A percentile compares a stretch with the other conserved stretches of the same genome.
Conservation (phyloP, 192 early-diverging fungal genomes). For the Mortierella alpina region DNA sequence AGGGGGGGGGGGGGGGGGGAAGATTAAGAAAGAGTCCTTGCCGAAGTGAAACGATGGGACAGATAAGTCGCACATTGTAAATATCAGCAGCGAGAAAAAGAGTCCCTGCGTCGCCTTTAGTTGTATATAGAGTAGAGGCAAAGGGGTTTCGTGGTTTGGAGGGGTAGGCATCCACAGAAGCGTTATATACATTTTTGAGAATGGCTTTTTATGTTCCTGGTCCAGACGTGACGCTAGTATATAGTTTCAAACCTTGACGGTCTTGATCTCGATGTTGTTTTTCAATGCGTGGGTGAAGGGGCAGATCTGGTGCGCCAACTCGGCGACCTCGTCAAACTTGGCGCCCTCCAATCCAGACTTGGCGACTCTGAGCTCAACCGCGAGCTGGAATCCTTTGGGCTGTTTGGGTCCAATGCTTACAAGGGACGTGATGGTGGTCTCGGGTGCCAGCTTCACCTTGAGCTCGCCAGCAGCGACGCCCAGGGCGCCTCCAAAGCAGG, state of each 20-base stretch:
- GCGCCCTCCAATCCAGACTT: conserved; percentile 60
- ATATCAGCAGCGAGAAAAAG: too few relatives aligned
- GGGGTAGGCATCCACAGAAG: too few relatives aligned
- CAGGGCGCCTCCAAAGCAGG: conserved; percentile 71
- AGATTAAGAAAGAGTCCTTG: too few relatives aligned
- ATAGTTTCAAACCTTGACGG: conserved; percentile 49
- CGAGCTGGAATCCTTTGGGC: conserved; percentile 60
- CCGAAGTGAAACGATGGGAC: too few relatives aligned
- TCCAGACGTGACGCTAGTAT: background rate
- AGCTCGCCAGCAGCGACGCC: conserved; percentile 59
- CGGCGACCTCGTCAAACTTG: conserved; percentile 56
- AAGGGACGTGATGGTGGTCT: conserved; percentile 57
- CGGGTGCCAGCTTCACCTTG: conserved; percentile 56
- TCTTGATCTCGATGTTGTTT: conserved; percentile 66
- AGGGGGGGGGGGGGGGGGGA: too few relatives aligned
- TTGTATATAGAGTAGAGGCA: too few relatives aligned
- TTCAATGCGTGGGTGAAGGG: conserved; percentile 65
- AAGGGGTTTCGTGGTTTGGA: too few relatives aligned
- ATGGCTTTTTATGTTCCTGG: background rate
- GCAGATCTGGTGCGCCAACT: conserved; percentile 65
- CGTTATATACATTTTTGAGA: too few relatives aligned
- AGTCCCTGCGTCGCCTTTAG: too few relatives aligned
- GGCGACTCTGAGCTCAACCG: conserved; percentile 61
- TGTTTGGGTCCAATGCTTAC: conserved; percentile 65
- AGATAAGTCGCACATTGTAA: too few relatives aligned